Percentiles rank a stretch among this genome's conserved stretches.
Evolutionary conservation across 1,284 basidiomycete genomes (phyloP).

Genomic region (Rhodotorula sp.): DNA sequence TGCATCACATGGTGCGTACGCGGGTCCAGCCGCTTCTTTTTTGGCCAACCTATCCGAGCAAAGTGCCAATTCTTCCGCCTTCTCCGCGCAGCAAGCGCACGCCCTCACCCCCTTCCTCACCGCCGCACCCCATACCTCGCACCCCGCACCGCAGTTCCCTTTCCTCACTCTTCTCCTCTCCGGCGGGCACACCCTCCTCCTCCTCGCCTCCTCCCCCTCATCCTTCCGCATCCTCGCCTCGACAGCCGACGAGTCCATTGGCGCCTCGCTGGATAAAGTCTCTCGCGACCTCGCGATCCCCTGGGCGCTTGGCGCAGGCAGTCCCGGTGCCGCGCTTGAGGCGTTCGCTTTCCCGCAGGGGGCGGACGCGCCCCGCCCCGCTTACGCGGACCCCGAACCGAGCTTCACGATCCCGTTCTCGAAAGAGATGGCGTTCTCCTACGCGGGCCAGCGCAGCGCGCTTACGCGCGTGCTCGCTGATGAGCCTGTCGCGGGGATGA

Average conservation of each 20-base stretch:
- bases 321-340: conserved; percentile 79
- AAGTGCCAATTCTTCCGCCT: too few species aligned
- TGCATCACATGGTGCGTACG: conserved; percentile 82
- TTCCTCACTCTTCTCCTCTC: conserved; percentile 85
- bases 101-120: conserved; percentile 83
- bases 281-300: conserved; percentile 67
- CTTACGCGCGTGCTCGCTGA: conserved; percentile 26
- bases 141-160: conserved; percentile 65
- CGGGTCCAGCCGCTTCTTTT: too few species aligned
- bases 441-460: conserved; percentile 59
- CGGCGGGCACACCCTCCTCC: conserved; percentile 85
- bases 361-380: too few species aligned
- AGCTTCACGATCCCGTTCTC: conserved; percentile 61
- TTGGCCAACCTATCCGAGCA: too few species aligned
- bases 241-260: conserved; percentile 74
- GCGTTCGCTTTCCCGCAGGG: conserved; percentile 55
- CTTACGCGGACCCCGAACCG: not conserved
- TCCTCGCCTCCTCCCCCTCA: conserved; percentile 65
- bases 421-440: conserved; percentile 70
- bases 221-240: conserved; percentile 72
- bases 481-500: conserved; percentile 18
- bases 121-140: conserved; percentile 50
- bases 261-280: conserved; percentile 55
- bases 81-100: conserved; percentile 74
- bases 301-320: conserved; percentile 56